A percentile compares a stretch with the other conserved stretches of the same genome.
phyloP scores from a whole-genome alignment of 495 filamentous ascomycete species.

The Neurospora sp. region DNA sequence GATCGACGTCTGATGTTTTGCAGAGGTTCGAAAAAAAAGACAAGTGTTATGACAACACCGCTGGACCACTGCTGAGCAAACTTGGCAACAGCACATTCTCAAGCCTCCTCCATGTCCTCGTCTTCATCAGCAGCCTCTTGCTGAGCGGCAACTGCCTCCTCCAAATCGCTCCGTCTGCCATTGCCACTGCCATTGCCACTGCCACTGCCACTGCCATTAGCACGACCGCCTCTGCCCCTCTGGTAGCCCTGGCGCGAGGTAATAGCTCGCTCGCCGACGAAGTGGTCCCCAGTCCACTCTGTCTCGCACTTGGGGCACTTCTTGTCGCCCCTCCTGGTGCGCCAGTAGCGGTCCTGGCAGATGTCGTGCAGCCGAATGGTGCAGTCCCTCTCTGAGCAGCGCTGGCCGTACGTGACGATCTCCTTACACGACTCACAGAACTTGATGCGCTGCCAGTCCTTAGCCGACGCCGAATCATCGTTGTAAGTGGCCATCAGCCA shows the following conservation, averaged over 20 bases:
- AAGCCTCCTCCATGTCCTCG: slow-evolving; percentile 13
- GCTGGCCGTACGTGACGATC: slow-evolving; percentile 79
- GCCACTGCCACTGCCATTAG: background rate
- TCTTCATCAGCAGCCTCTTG: slow-evolving; percentile 17
- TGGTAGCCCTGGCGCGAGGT: slow-evolving; percentile 38
- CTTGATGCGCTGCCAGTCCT: slow-evolving; percentile 64
- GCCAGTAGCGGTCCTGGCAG: slow-evolving; percentile 65
- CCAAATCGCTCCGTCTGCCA: slow-evolving; percentile 18
- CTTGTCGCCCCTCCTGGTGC: slow-evolving; percentile 39
- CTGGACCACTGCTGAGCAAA: background rate
- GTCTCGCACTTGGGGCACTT: slow-evolving; percentile 66
- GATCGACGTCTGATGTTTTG: background rate
- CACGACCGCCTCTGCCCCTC: slow-evolving; percentile 24
- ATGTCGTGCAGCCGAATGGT: slow-evolving; percentile 63
- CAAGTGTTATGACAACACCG: background rate
- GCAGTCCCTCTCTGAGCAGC: slow-evolving; percentile 63
- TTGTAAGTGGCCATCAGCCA: slow-evolving; percentile 86
- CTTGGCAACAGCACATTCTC: background rate
- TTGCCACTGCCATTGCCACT: background rate
- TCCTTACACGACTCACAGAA: slow-evolving; percentile 83
- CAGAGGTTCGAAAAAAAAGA: background rate
- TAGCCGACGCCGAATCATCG: slow-evolving; percentile 44
- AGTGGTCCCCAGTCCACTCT: slow-evolving; percentile 62
- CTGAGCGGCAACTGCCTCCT: slow-evolving; percentile 11
- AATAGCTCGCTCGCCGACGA: slow-evolving; percentile 73